Base-by-base conservation (phyloP, 768 basidiomycete species). In the Termitomyces sp. region DNA sequence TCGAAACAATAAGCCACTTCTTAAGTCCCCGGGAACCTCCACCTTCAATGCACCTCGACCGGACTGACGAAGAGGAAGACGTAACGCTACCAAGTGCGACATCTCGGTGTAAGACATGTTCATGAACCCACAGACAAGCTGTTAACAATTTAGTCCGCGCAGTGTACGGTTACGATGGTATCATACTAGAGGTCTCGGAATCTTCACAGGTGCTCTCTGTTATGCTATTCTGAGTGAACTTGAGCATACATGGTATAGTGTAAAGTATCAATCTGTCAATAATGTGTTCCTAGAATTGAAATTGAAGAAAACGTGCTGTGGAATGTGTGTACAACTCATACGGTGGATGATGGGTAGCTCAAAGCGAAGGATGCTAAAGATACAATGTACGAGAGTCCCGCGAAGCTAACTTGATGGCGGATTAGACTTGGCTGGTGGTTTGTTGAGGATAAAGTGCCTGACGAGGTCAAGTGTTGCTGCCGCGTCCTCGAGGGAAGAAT, bases 401-500 rank as follows among this genome's bases (percentile, higher is more conserved):
- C 40, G 9, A 19, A 19, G 5, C 5, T 48, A 48, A 34, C 14
- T 51, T 15, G 42, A 47, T 32, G 58, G 48, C n/a, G 58, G 42
- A 38, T 57, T 47, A 10, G 53, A 50, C 45, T 57, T 58, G 35
- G 66, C 60, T 53, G 75, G 80, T 53, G 74, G 66, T 59, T 77
- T 82, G 60, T 91, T 84, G 59, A 87, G 67, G 47, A 95, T 72
- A 68, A 86, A 83, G 86, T 88, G 93, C 57, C 87, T 79, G 21
- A 98, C 86, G 19, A 96, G 81, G 63, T 98, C 88, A 40, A 98
- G 76, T 1, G 96, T 92, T 1, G 93, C 90, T 22, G 82, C 70
- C 0, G 93, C 92, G 71, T 98, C 96, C 68, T 95, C 94, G 0
- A 90, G 75, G 0, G 93, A 93, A 47, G 89, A 92, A 73, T 98